Evolutionary conservation across 225 moss, liverwort and hornwort genomes (phyloP).

Genomic region (Straminergon stramineum): DNA sequence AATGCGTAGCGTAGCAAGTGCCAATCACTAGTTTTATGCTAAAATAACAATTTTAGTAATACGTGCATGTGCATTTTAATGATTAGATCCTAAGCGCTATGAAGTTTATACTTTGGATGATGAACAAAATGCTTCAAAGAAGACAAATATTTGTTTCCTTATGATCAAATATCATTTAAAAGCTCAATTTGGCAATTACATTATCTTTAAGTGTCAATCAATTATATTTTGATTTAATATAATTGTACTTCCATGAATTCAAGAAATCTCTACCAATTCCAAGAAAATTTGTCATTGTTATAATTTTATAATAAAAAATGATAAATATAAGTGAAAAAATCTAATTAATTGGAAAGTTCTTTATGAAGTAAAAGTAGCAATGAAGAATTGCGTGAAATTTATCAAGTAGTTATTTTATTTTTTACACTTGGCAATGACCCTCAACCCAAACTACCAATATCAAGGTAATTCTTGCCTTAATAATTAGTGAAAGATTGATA

Average conservation of each 20-base stretch:
- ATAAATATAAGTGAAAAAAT: neutral
- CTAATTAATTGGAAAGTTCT: neutral
- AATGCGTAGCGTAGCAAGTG: no score
- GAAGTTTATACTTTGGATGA: neutral
- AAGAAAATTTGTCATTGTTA: neutral
- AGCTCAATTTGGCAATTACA: neutral
- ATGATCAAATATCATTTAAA: neutral
- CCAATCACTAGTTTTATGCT: no score
- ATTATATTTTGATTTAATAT: neutral
- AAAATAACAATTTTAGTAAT: neutral
- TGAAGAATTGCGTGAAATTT: neutral
- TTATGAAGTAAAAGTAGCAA: neutral
- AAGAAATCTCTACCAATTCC: neutral
- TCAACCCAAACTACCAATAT: neutral
- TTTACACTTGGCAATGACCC: neutral
- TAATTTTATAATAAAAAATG: neutral
- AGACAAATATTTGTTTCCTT: rapidly evolving
- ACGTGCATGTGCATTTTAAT: neutral
- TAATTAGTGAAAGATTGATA: no score
- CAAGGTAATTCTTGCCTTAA: neutral
- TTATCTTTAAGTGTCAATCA: neutral
- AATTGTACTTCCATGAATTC: neutral
- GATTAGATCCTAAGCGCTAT: neutral
- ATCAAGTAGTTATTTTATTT: neutral
- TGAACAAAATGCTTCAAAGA: neutral